Evolutionary conservation across 441 rosid species (phyloP), one percentile per base, ranked within the genome.

Genomic region (Populus hybrid): DNA sequence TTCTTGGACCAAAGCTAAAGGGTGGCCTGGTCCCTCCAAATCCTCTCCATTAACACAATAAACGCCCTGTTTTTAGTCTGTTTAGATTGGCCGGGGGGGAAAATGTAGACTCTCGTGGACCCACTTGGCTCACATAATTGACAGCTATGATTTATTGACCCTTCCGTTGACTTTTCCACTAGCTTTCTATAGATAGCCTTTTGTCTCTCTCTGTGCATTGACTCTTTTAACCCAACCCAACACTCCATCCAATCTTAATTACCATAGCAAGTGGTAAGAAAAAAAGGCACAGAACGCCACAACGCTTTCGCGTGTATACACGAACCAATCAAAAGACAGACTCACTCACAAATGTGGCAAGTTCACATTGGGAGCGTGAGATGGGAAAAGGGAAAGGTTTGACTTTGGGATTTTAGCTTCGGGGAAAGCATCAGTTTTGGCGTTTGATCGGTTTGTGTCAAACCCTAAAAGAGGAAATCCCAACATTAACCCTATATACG

Each of bases 401-500:
- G 89, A 86, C 88, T 84, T 85, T 21, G 32, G 40, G 50, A 11
- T 2, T 71, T 35, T 23, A 11, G 28, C 28, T 34, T 74, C 68
- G 83, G 83, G 82, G 78, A 84, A 85, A 86, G 88, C 77, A 80
- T 64, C 67, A 21, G 23, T 74, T 76, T 83, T 71, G 71, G 73
- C 7, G 70, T 61, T 74, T 32, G 42, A 83, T 81, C 86, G 57
- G 79, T 83, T 82, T 78, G 76, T 28, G 23, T 71, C 70, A 14
- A 23, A 57, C 71, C 75, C 77, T 67, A 79, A 82, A 4, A 57
- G 66, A 34, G 79, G 79, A 73, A 73, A 67, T 70, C 85, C 84
- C 69, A n/a, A 71, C 80, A 79, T 80, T 86, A 77, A 30, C 91
- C 89, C 75, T 73, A 71, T 76, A 84, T 83, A 63, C 66, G 81